Conservation (phyloP, 2,329 filamentous ascomycete genomes). For the Phaeosphaeria sp. region DNA sequence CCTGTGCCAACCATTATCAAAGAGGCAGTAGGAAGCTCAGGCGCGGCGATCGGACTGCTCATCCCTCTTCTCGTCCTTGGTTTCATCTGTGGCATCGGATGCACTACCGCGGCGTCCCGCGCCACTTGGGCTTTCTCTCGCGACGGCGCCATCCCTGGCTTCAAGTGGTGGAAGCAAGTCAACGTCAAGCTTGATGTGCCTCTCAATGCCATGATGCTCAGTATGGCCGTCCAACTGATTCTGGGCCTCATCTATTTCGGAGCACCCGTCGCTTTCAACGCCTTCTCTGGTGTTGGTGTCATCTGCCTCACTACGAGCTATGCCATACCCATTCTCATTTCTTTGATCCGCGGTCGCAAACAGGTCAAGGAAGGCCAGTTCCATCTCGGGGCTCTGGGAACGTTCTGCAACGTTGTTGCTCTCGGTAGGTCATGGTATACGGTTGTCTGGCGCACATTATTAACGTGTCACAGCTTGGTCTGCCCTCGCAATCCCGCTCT, state of each 20-base stretch:
- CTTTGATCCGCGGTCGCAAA: slow-evolving; percentile 65
- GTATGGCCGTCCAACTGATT: slow-evolving; percentile 68
- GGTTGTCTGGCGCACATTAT: background rate
- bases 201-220: slow-evolving; percentile 75
- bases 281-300: slow-evolving; percentile 73
- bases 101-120: slow-evolving; percentile 72
- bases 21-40: slow-evolving; percentile 65
- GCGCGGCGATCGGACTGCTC: slow-evolving; percentile 68
- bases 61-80: slow-evolving; percentile 71
- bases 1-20: slow-evolving; percentile 71
- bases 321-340: slow-evolving; percentile 70
- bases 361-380: slow-evolving; percentile 65
- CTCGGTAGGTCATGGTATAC: slow-evolving; percentile 59
- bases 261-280: slow-evolving; percentile 73
- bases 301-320: slow-evolving; percentile 74
- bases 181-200: slow-evolving; percentile 69
- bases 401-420: slow-evolving; percentile 69
- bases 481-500: slow-evolving; percentile 71
- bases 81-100: slow-evolving; percentile 71
- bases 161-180: slow-evolving; percentile 65
- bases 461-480: slow-evolving; percentile 61
- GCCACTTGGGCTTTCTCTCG: slow-evolving; percentile 74
- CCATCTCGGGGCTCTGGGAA: slow-evolving; percentile 67
- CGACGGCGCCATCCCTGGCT: slow-evolving; percentile 72
- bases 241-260: slow-evolving; percentile 75